Conservation (phyloP, 768 basidiomycete species). For the Phaffia tasmanica region DNA sequence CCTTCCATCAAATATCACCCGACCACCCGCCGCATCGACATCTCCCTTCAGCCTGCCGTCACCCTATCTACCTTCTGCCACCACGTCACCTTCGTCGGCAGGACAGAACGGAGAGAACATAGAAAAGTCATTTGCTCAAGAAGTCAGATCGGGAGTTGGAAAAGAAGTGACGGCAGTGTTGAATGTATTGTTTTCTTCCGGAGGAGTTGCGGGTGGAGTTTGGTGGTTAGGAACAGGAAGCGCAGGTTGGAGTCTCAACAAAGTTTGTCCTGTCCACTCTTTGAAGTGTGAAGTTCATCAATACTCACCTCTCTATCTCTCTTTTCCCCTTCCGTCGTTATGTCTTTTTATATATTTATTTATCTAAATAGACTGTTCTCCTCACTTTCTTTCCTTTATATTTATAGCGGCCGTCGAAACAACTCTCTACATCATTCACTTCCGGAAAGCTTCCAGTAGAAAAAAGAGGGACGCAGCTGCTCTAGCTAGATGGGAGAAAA, state of each 20-base stretch:
- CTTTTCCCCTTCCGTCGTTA: neutral
- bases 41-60: conserved; percentile 41
- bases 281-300: neutral
- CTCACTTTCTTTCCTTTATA: conserved; percentile 21
- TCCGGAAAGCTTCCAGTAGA: neutral
- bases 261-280: conserved; percentile 1
- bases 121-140: conserved; percentile 77
- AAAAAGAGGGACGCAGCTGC: neutral
- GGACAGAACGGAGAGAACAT: conserved; percentile 44
- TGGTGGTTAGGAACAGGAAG: conserved; percentile 19
- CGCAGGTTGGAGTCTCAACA: conserved; percentile 16
- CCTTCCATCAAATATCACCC: neutral
- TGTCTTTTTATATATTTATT: neutral
- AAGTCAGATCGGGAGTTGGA: conserved; percentile 74
- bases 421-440: conserved; percentile 26
- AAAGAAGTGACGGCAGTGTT: conserved; percentile 50
- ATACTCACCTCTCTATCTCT: neutral
- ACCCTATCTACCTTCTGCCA: conserved; percentile 52
- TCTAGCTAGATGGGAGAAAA: neutral
- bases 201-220: conserved; percentile 29
- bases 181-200: conserved; percentile 24
- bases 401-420: conserved; percentile 17
- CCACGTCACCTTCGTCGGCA: too few relatives aligned
- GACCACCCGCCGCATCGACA: neutral
- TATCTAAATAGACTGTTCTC: conserved; percentile 9